Conservation (phyloP, 768 basidiomycete genomes). For the Rhodotorula diobovata region DNA sequence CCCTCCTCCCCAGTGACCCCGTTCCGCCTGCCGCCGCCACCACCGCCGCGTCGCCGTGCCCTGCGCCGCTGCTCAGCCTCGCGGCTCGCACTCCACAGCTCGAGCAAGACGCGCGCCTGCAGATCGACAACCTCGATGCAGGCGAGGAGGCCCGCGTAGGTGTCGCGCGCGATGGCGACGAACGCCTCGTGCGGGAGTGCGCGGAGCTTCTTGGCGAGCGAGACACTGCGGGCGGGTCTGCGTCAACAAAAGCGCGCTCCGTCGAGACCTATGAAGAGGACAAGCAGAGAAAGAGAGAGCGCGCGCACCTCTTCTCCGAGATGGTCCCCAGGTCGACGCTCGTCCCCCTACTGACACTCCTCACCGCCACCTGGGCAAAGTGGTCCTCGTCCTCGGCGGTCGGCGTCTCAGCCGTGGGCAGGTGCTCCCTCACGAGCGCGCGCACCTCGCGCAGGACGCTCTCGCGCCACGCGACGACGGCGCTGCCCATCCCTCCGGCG, state of each 20-base stretch:
- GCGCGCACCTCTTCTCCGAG: constrained; percentile 33
- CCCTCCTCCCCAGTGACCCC: too few species aligned
- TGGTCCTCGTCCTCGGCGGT: constrained; percentile 31
- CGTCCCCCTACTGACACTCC: constrained; percentile 19
- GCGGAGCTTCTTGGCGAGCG: constrained; percentile 34
- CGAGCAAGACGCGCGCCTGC: constrained; percentile 27
- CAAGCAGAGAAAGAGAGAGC: background rate
- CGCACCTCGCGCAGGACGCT: constrained; percentile 51
- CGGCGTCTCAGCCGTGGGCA: constrained; percentile 16
- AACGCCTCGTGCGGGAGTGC: constrained; percentile 25
- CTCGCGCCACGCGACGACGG: constrained; percentile 46
- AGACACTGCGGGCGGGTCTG: constrained; percentile 6
- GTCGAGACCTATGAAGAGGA: too few species aligned
- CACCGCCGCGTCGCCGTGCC: constrained; percentile 4
- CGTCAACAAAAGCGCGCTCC: too few species aligned
- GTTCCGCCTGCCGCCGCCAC: background rate
- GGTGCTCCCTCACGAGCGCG: constrained; percentile 33
- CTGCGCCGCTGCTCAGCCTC: constrained; percentile 10
- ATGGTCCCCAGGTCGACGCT: constrained; percentile 30
- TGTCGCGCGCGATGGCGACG: constrained; percentile 18
- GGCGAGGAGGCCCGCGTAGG: constrained; percentile 22
- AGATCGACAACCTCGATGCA: constrained; percentile 37
- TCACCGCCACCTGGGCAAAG: constrained; percentile 20
- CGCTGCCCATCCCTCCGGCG: constrained; percentile 45
- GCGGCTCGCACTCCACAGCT: constrained; percentile 2